These are phyloP conservation scores for Phytophthora niederhauseri DNA, from an alignment of 352 stramenopile species.

Conservation along the genomic window DNA sequence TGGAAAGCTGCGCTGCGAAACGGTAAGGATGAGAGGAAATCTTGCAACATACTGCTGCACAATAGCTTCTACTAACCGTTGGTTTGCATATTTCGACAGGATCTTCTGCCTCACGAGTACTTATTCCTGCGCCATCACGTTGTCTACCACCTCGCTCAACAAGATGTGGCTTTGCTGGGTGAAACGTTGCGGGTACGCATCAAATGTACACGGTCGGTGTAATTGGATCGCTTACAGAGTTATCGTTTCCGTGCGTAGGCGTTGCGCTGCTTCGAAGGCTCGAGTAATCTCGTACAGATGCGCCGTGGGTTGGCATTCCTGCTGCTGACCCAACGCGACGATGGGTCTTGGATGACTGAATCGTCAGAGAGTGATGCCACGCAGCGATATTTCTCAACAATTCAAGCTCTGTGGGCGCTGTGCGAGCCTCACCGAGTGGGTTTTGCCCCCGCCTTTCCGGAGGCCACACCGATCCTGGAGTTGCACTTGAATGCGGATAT, in stretches of 20 bases:
- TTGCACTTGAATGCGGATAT: constrained; percentile 69
- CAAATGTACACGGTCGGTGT: neutral
- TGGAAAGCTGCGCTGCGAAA: constrained; percentile 72
- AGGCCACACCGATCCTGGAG: constrained; percentile 58
- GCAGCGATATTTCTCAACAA: constrained; percentile 56
- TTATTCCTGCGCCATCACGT: constrained; percentile 90
- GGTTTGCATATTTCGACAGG: constrained; percentile 30
- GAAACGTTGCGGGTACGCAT: constrained; percentile 69
- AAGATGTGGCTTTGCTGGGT: constrained; percentile 72
- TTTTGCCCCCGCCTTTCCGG: constrained; percentile 69
- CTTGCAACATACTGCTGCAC: neutral
- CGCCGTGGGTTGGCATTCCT: constrained; percentile 75
- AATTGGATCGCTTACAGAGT: constrained; percentile 3
- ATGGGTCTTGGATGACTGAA: constrained; percentile 60
- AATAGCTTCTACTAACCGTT: neutral
- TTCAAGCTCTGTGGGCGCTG: constrained; percentile 57
- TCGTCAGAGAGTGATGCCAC: constrained; percentile 23
- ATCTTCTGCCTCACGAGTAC: constrained; percentile 92
- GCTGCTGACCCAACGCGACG: constrained; percentile 56
- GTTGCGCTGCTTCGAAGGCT: constrained; percentile 73
- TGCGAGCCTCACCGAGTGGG: constrained; percentile 49
- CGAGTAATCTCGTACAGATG: constrained; percentile 70
- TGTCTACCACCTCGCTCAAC: constrained; percentile 72
- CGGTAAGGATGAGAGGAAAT: constrained; percentile 29
- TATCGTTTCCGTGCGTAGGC: constrained; percentile 42